Percentiles rank a stretch among this genome's conserved stretches.
These are phyloP conservation scores for Meyerozyma elateridarum DNA, from an alignment of 1,139 yeast genomes.

Conservation along the genomic window DNA sequence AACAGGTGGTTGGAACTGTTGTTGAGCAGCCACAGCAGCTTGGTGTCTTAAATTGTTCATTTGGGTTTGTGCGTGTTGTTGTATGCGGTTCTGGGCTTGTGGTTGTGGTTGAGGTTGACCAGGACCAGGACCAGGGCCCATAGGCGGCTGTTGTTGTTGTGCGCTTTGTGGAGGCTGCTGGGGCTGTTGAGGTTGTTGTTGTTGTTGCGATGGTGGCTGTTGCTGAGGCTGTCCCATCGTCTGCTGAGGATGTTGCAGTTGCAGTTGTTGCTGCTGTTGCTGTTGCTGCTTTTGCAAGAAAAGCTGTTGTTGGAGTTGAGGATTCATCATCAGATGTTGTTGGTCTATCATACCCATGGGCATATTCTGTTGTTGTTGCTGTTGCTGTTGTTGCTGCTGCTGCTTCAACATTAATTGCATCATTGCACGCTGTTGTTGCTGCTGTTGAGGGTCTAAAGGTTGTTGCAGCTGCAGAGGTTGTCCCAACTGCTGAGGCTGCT, in stretches of 20 bases:
- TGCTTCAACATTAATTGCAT: constrained; percentile 24
- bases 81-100: constrained; percentile 32
- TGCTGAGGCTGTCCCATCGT: constrained; percentile 17
- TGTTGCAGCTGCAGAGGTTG: constrained; percentile 8
- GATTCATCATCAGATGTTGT: constrained; percentile 15
- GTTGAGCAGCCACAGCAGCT: constrained; percentile 32
- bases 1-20: constrained; percentile 19
- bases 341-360: constrained; percentile 12
- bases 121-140: constrained; percentile 5
- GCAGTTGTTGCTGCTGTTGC: constrained; percentile 16
- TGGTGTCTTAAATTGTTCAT: constrained; percentile 50
- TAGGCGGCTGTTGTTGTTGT: constrained; percentile 12
- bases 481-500: constrained; percentile 10
- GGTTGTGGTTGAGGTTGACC: constrained; percentile 11
- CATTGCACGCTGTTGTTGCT: constrained; percentile 19
- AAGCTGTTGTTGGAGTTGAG: constrained; percentile 24
- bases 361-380: constrained; percentile 14
- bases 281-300: constrained; percentile 20
- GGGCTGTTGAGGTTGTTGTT: constrained; percentile 6
- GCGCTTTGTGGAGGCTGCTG: constrained; percentile 15
- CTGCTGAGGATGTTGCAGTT: constrained; percentile 11
- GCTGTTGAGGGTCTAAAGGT: constrained; percentile 10
- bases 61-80: constrained; percentile 49
- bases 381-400: constrained; percentile 17
- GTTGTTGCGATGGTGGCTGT: constrained; percentile 10